These are phyloP conservation scores for Miscanthus sacchariflorus DNA, from an alignment of 202 grass and related monocot genomes.

Conservation along the genomic window DNA sequence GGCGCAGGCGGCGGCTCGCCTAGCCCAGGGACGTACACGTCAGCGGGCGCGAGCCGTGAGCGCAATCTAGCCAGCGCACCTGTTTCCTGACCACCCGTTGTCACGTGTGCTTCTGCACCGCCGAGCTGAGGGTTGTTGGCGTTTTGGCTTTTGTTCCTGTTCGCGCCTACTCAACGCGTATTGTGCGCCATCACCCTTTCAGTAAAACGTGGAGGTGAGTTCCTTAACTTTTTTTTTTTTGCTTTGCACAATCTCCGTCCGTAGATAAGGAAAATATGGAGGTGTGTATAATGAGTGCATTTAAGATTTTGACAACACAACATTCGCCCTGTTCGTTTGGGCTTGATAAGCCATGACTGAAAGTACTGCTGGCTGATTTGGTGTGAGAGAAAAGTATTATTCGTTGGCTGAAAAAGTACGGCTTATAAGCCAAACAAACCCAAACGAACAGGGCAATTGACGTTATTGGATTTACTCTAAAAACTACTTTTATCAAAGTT, in stretches of 20 bases:
- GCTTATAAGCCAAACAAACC: too few relatives aligned
- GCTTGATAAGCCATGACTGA: too few relatives aligned
- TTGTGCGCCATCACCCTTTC: neutral
- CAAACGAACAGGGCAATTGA: too few relatives aligned
- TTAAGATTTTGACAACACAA: neutral
- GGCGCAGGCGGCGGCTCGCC: neutral
- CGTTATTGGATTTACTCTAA: too few relatives aligned
- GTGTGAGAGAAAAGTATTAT: too few relatives aligned
- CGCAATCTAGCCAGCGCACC: neutral
- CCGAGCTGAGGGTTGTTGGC: neutral
- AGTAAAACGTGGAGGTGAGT: neutral
- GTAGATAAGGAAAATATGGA: too few relatives aligned
- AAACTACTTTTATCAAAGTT: too few relatives aligned
- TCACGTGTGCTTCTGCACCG: slow-evolving; percentile 7
- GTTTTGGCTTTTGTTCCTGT: neutral
- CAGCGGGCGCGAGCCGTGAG: neutral
- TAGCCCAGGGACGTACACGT: neutral
- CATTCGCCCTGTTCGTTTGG: too few relatives aligned
- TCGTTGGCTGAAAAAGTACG: too few relatives aligned
- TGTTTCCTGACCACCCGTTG: slow-evolving; percentile 29
- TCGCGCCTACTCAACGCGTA: neutral
- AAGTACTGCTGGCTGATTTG: too few relatives aligned
- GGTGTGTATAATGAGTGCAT: too few relatives aligned
- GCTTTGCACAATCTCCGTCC: neutral
- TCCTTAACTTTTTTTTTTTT: too few relatives aligned